Evolutionary conservation across 305 asterid species (phyloP), one percentile per base, ranked within the genome.

Genomic region (Ilex paraguariensis): DNA sequence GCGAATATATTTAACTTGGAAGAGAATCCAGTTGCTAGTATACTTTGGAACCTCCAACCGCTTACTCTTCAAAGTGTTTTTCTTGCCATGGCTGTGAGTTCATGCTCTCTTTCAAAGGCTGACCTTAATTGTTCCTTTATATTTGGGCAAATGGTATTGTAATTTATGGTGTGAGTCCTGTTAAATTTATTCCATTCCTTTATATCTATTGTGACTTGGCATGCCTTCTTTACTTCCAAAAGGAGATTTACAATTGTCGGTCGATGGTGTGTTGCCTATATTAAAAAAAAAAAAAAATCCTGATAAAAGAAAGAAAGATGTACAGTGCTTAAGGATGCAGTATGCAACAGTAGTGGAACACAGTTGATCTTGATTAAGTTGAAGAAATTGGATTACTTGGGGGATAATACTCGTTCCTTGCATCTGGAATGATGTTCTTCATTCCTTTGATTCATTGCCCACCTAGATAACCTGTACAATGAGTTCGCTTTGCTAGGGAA

Each of bases 1-100:
- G 68, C 65, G 16, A 69, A 70, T 63, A 66, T 80, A 15, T 76
- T 72, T 66, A 77, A 78, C 81, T 71, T 84, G 82, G 76, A 69
- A 59, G 94, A 84, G 57, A 95, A 94, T 82, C 86, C 84, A 56
- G 68, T 90, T 71, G 93, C 98, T 69, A 73, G 70, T 67, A 64
- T 81, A 57, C 61, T 94, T 81, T 83, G 95, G 95, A 83, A 72
- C 62, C 88, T 94, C 45, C 77, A 86, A 64, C 91, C 95, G 33
- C 81, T 50, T 77, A 75, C 80, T 64, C 81, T 88, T 71, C 85
- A 64, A 58, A 70, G 69, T 14, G 78, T 94, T 63, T 82, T 94
- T 73, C 79, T 85, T 59, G 70, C 87, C 10, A 79, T 90, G 89
- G 96, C 91, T 28, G 99, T 94, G 70, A 79, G 96, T 86, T 64